Evolutionary conservation across 352 stramenopile species (phyloP), one percentile per base, ranked within the genome.

Genomic region (Pilasporangium apinafurcum): DNA sequence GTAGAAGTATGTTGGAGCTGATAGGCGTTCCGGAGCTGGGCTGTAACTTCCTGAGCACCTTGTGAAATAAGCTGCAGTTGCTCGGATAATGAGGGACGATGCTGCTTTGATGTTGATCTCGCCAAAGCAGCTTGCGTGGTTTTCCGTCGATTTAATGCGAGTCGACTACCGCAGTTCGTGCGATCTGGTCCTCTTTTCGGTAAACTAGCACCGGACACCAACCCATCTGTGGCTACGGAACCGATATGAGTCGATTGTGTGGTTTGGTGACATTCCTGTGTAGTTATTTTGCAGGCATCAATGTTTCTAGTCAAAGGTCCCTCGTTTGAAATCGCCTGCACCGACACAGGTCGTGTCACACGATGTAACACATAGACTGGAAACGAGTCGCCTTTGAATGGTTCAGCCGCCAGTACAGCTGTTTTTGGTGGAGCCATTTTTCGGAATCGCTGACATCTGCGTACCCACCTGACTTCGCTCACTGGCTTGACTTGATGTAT

Each of bases 351-450:
- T 17, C 56, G 53, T 14, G 14, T 27, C 18, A 60, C 44, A 1
- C 67, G 69, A 26, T 49, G 59, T 14, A 80, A 37, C 12, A 86
- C 65, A 22, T 85, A 87, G 9, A 67, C 51, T 10, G 71, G 75
- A 37, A 85, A 83, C 5, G 41, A 65, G 12, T 87, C 75, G 41
- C 75, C 69, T 36, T 87, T 87, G 59, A 86, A 86, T 9, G 70
- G 68, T 10, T 46, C 47, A 3, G 34, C 3, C 3, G 29, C 8
- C 2, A 25, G 5, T 4, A 13, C 20, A 16, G 34, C 25, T 17
- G n/a, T n/a, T n/a, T n/a, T n/a, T n/a, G n/a, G n/a, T n/a, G n/a
- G n/a, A n/a, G n/a, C n/a, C n/a, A n/a, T n/a, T n/a, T n/a, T n/a
- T n/a, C n/a, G n/a, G n/a, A n/a, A n/a, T n/a, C n/a, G n/a, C n/a